Conservation (phyloP, 805 yeast species). For the Lipomyces mesembrius region DNA sequence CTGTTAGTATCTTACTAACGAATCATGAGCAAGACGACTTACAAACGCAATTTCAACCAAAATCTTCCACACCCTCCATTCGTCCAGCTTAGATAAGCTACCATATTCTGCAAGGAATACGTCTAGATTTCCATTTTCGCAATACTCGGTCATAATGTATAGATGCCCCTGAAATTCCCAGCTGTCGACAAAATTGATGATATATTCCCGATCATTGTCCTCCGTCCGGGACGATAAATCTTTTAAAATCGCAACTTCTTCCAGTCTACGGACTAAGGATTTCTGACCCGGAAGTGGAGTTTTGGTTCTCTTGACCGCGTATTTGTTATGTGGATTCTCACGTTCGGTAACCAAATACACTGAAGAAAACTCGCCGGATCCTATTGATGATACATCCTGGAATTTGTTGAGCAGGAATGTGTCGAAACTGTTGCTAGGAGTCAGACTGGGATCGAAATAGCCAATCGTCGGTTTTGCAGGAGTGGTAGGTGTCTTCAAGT, state of each 20-base stretch:
- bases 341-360: constrained; percentile 82
- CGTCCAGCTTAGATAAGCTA: constrained; percentile 78
- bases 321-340: constrained; percentile 50
- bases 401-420: constrained; percentile 54
- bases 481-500: constrained; percentile 36
- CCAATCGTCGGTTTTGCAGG: constrained; percentile 39
- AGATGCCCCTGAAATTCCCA: constrained; percentile 78
- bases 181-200: constrained; percentile 77
- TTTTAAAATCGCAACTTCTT: constrained; percentile 73
- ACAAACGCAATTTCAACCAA: constrained; percentile 72
- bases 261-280: constrained; percentile 64
- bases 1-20: background rate
- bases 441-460: constrained; percentile 32
- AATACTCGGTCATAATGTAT: constrained; percentile 92
- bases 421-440: constrained; percentile 42
- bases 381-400: constrained; percentile 72
- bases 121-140: constrained; percentile 91
- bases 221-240: constrained; percentile 43
- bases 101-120: constrained; percentile 79
- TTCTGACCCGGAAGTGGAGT: constrained; percentile 63
- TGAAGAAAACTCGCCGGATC: constrained; percentile 86
- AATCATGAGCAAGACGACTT: constrained; percentile 6
- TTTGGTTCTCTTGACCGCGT: constrained; percentile 88
- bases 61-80: constrained; percentile 98
- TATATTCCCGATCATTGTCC: constrained; percentile 73